These are phyloP conservation scores for Chrysosporium queenslandicum DNA, from an alignment of 2,329 filamentous ascomycete species.

Conservation along the genomic window DNA sequence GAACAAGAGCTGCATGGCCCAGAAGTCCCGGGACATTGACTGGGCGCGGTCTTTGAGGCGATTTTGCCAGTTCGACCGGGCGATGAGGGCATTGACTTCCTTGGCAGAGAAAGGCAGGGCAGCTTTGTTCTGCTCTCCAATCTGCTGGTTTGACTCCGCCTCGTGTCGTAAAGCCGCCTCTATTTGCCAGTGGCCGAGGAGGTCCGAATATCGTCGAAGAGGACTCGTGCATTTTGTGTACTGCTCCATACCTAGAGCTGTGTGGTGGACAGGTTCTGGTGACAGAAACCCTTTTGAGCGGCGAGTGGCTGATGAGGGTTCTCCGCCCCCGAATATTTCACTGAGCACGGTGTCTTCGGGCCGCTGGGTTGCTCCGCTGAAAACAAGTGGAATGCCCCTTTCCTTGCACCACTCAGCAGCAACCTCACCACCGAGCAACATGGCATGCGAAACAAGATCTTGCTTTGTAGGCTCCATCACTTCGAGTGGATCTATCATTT, in stretches of 20 bases:
- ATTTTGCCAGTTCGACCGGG: conserved; percentile 36
- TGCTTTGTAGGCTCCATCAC: conserved; percentile 30
- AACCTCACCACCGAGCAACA: conserved; percentile 48
- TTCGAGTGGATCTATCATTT: conserved; percentile 28
- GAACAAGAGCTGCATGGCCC: conserved; percentile 46
- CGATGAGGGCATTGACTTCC: conserved; percentile 42
- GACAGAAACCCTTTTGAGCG: conserved; percentile 35
- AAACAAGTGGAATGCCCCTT: conserved; percentile 43
- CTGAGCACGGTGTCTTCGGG: conserved; percentile 19
- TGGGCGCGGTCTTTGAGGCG: conserved; percentile 33
- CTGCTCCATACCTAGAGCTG: conserved; percentile 41
- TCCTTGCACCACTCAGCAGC: conserved; percentile 45
- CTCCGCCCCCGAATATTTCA: conserved; percentile 23
- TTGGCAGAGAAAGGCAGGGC: conserved; percentile 43
- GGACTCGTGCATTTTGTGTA: conserved; percentile 54
- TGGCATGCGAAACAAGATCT: conserved; percentile 39
- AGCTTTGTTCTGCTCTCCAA: conserved; percentile 28
- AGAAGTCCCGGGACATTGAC: conserved; percentile 34
- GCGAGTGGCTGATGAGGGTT: conserved; percentile 19
- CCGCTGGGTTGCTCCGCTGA: conserved; percentile 33
- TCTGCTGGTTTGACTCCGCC: conserved; percentile 35
- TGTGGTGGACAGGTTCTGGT: conserved; percentile 41
- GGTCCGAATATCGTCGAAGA: conserved; percentile 50
- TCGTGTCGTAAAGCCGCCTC: conserved; percentile 52
- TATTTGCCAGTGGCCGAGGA: conserved; percentile 55